Evolutionary conservation across 2,329 filamentous ascomycete species (phyloP).

Genomic region (Rhynchosporium graminicola): DNA sequence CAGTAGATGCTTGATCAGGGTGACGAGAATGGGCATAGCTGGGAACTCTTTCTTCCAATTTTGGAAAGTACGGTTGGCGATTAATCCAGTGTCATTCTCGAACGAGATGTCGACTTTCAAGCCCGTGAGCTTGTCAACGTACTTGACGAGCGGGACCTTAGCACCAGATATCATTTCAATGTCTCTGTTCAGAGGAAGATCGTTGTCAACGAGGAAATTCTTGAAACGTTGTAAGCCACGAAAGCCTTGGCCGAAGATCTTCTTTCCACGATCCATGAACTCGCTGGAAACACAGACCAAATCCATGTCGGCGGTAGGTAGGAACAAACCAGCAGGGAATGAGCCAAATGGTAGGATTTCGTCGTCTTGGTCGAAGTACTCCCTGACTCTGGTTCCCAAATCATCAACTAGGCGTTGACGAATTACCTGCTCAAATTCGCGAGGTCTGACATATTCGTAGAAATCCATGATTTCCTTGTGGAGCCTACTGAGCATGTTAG

Average conservation of each 20-base stretch:
- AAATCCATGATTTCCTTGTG: slow-evolving; percentile 92
- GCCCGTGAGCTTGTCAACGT: slow-evolving; percentile 73
- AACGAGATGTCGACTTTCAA: slow-evolving; percentile 93
- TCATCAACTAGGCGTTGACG: slow-evolving; percentile 72
- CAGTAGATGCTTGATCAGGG: slow-evolving; percentile 89
- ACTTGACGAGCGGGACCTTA: slow-evolving; percentile 91
- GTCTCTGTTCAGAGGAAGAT: slow-evolving; percentile 58
- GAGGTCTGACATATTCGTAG: slow-evolving; percentile 79
- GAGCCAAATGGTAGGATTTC: slow-evolving; percentile 84
- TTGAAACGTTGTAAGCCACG: slow-evolving; percentile 60
- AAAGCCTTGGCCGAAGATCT: slow-evolving; percentile 12
- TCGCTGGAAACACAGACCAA: slow-evolving; percentile 72
- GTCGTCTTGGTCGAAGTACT: slow-evolving; percentile 55
- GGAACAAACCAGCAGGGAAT: slow-evolving; percentile 77
- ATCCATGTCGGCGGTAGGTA: slow-evolving; percentile 89
- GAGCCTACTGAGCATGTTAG: slow-evolving; percentile 54
- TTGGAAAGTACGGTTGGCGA: slow-evolving; percentile 78
- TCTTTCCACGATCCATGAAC: slow-evolving; percentile 54
- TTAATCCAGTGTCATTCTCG: slow-evolving; percentile 81
- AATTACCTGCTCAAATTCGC: slow-evolving; percentile 73
- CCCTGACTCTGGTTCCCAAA: slow-evolving; percentile 60
- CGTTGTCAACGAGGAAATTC: slow-evolving; percentile 55
- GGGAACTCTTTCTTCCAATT: slow-evolving; percentile 79
- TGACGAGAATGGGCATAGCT: slow-evolving; percentile 81
- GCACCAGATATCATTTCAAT: slow-evolving; percentile 72